Evolutionary conservation across 2,329 filamentous ascomycete genomes (phyloP).

Genomic region (Exophiala xenobiotica): DNA sequence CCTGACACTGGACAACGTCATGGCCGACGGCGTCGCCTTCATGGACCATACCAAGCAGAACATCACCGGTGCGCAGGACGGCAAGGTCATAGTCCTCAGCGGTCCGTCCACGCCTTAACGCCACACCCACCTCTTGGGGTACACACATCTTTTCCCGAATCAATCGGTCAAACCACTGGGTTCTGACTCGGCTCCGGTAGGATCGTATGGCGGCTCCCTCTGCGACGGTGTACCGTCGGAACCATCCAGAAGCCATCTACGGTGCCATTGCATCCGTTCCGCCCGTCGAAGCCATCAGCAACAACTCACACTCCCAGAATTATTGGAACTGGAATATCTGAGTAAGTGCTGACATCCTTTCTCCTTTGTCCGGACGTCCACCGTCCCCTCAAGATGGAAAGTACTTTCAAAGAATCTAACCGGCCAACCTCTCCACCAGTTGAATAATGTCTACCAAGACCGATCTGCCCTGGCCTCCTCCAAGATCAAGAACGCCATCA

Average conservation of each 20-base stretch:
- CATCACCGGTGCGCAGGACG: constrained; percentile 2
- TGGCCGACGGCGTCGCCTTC: constrained; percentile 5
- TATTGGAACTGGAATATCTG: constrained; percentile 1
- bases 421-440: background rate
- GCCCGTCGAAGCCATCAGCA: constrained; percentile 1
- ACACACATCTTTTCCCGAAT: too few relatives aligned
- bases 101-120: background rate
- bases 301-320: background rate
- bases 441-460: constrained; percentile 8
- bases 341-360: background rate
- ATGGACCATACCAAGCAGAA: constrained; percentile 4
- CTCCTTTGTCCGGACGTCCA: too few relatives aligned
- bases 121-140: too few relatives aligned
- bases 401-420: too few relatives aligned
- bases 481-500: constrained; percentile 9
- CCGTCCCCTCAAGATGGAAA: too few relatives aligned
- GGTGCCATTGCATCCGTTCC: constrained; percentile 4
- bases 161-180: too few relatives aligned
- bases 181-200: too few relatives aligned
- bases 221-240: constrained; percentile 6
- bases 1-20: constrained; percentile 6
- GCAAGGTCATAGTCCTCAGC: constrained; percentile 10
- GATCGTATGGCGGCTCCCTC: constrained; percentile 10
- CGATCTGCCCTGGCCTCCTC: background rate
- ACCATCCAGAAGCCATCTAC: background rate